Base-by-base conservation (phyloP, 768 basidiomycete species). In the Cystoderma amianthinum region DNA sequence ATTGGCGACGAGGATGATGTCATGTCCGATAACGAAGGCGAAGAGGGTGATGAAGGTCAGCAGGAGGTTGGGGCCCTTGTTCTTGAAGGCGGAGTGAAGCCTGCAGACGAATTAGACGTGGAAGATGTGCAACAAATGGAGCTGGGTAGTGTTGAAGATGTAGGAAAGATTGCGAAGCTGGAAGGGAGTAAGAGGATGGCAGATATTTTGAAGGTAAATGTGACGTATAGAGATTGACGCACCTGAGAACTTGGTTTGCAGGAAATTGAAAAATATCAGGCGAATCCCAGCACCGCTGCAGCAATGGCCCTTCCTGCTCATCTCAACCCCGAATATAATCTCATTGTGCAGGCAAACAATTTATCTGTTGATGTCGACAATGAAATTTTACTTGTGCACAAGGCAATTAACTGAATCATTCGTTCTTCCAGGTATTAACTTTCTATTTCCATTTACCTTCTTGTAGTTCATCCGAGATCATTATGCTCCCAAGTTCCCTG, bases 281-380 rank as follows among this genome's bases (percentile, higher is more conserved):
- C 68, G 1, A 78, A 84, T 43, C 92, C 93, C 1, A 86, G 85
- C 23, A 74, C 87, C 3, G 74, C 80, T 19, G 83, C 89, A 47
- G 76, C 82, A 28, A 87, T 91, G 70, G 71, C 82, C 1, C 67
- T 85, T 23, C 84, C 85, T 17, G 82, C 88, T 1, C 87, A 91
- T 57, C 72, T 92, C 46, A 94, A 95, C 57, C 89, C 92, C 1
- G 96, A 99, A 62, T 99, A 99, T 66, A 80, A 84, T 47, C 71
- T 98, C 46, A 98, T 98, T 53, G 96, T 99, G 3, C 83, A 92
- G 51, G 91, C 96, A 18, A 99, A 99, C 68, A 99, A 99, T 62
- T 69, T 98, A 44, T 91, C 93, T 2, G 96, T 99, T 32, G 96
- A 99, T 53, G 82, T 98, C 4, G 96, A 99, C 64, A 99, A 99